Evolutionary conservation across 1,139 yeast species (phyloP).

Genomic region (Pichia sp.): DNA sequence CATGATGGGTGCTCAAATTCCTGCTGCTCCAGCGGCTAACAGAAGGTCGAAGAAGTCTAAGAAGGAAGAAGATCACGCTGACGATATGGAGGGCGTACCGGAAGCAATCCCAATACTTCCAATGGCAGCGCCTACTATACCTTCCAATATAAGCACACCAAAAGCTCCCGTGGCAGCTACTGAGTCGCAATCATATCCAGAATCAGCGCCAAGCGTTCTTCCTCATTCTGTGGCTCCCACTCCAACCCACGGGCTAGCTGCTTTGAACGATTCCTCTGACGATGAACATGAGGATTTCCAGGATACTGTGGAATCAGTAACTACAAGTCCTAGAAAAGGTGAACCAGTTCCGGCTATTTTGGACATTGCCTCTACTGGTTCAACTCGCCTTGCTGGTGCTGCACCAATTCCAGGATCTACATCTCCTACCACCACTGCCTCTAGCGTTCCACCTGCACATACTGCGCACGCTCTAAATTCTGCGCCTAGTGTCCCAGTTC

Average conservation of each 20-base stretch:
- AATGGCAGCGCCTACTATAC: conserved; percentile 7
- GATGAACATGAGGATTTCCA: conserved; percentile 19
- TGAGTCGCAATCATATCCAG: neutral
- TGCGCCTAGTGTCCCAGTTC: neutral
- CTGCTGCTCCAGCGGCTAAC: conserved; percentile 25
- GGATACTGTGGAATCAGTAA: conserved; percentile 6
- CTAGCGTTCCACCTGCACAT: neutral
- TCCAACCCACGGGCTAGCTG: neutral
- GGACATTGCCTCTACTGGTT: neutral
- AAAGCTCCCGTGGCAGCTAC: conserved; percentile 1
- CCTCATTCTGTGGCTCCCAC: neutral
- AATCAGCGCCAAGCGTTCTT: neutral
- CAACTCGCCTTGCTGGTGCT: neutral
- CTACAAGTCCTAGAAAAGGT: conserved; percentile 8
- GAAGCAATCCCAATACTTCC: conserved; percentile 36
- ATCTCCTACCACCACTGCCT: neutral
- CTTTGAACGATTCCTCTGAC: conserved; percentile 9
- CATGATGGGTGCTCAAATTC: conserved; percentile 48
- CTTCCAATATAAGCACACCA: conserved; percentile 28
- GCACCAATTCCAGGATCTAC: neutral
- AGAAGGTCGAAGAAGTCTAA: conserved; percentile 30
- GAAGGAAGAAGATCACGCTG: conserved; percentile 16
- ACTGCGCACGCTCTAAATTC: neutral
- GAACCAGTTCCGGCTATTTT: conserved; percentile 5
- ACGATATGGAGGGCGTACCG: conserved; percentile 32